Evolutionary conservation across 768 basidiomycete genomes (phyloP).

Genomic region (Nidularia sp.): DNA sequence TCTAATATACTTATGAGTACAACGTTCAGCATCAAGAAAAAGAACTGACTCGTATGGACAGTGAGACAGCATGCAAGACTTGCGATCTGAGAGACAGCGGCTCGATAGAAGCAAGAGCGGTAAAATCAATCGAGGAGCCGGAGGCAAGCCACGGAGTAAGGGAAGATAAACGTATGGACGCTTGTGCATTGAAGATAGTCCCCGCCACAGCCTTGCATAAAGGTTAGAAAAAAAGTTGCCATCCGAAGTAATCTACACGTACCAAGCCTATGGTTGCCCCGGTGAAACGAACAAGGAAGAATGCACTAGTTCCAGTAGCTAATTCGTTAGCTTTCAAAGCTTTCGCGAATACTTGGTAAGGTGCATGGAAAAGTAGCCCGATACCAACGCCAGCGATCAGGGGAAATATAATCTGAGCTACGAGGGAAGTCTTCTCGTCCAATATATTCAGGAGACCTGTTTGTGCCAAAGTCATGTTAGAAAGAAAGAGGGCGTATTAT

Average conservation of each 20-base stretch:
- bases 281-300: constrained; percentile 84
- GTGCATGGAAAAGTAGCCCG: constrained; percentile 83
- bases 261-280: constrained; percentile 82
- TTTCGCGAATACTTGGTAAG: constrained; percentile 74
- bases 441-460: constrained; percentile 68
- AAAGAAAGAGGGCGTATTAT: constrained; percentile 10
- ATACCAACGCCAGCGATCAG: constrained; percentile 73
- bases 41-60: constrained; percentile 55
- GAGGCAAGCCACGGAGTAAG: constrained; percentile 35
- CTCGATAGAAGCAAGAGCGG: constrained; percentile 39
- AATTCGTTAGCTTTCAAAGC: constrained; percentile 63
- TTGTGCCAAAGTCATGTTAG: too few relatives aligned
- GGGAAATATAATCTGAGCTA: constrained; percentile 52
- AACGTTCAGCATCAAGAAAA: constrained; percentile 1
- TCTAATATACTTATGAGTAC: constrained; percentile 30
- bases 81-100: constrained; percentile 39
- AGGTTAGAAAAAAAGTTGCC: constrained; percentile 2
- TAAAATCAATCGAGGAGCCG: constrained; percentile 52
- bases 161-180: constrained; percentile 45
- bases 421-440: constrained; percentile 41
- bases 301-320: constrained; percentile 79
- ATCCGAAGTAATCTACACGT: constrained; percentile 17
- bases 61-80: constrained; percentile 51
- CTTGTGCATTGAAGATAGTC: constrained; percentile 60
- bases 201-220: constrained; percentile 67